These are phyloP conservation scores for Coleophoma eucalyptorum DNA, from an alignment of 2,329 filamentous ascomycete genomes.

Conservation along the genomic window DNA sequence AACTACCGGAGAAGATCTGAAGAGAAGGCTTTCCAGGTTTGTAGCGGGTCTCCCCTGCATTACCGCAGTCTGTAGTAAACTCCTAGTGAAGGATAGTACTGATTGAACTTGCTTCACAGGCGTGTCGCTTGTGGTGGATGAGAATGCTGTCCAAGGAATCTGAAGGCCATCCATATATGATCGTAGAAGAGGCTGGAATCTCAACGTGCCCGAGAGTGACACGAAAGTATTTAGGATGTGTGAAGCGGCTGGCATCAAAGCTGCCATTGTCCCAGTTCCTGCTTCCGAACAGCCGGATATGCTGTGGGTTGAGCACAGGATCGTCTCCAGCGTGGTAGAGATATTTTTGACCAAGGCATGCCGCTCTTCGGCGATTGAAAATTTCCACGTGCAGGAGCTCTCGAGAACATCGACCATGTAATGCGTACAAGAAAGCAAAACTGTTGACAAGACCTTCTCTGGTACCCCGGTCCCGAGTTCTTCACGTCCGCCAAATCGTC, in stretches of 20 bases:
- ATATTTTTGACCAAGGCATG: constrained; percentile 66
- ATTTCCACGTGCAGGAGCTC: constrained; percentile 83
- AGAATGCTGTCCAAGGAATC: constrained; percentile 58
- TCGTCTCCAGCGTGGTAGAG: constrained; percentile 64
- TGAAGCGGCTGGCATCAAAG: constrained; percentile 66
- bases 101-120: constrained; percentile 60
- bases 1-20: constrained; percentile 74
- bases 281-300: constrained; percentile 57
- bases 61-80: constrained; percentile 66
- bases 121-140: constrained; percentile 48
- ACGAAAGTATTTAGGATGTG: constrained; percentile 77
- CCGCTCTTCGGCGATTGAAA: constrained; percentile 63
- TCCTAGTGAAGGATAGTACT: constrained; percentile 63
- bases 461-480: constrained; percentile 69
- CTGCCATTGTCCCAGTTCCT: constrained; percentile 34
- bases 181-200: constrained; percentile 73
- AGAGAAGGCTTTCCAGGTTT: constrained; percentile 72
- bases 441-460: constrained; percentile 70
- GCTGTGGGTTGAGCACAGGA: constrained; percentile 71
- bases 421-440: constrained; percentile 69
- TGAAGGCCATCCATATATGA: constrained; percentile 62
- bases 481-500: constrained; percentile 40
- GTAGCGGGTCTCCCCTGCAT: constrained; percentile 59
- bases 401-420: constrained; percentile 81
- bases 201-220: constrained; percentile 63